Base-by-base conservation (phyloP, 495 filamentous ascomycete species). In the Trypethelium eluteriae region DNA sequence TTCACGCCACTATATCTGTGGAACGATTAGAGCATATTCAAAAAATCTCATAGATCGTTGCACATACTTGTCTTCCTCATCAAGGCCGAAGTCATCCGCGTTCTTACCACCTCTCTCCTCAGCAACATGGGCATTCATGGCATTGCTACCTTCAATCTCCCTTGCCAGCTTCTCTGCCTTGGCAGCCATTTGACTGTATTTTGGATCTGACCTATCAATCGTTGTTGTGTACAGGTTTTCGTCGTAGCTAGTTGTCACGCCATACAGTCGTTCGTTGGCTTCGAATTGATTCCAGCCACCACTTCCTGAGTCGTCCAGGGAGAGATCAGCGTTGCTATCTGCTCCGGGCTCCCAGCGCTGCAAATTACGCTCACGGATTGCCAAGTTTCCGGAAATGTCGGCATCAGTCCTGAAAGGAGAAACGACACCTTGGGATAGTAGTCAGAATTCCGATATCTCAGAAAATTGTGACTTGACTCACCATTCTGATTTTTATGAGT, bases 171-270 rank as follows among this genome's bases (percentile, higher is more conserved):
- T 85, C 59, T 91, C 90, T 5, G 94, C 94, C 7, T 84, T 84
- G 1, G 88, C 91, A 65, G 88, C 78, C 66, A 87, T 85, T 73
- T 89, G 84, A 67, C 85, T 86, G 76, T 94, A 97, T 36, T 84
- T 77, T 1, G 94, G 92, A 74, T 93, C 85, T 39, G 77, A 87
- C 68, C 86, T 89, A 73, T 99, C 86, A 69, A 99, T 91, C 10
- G 82, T 79, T 25, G 93, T 98, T 10, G 95, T 99, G 74, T 99
- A 99, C 59, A 93, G 85, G 71, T 88, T 91, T 76, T 98, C 95
- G 70, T 97, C 88, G 74, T 96, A 98, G 69, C 89, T 89, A 18
- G 86, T 91, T 77, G 85, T 90, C 44, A 93, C 76, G 9, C 94
- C 94, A 73, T 96, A 98, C 2, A 90, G 85, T 41, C 86, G 83